phyloP scores from a whole-genome alignment of 2,329 filamentous ascomycete species.

The Aureobasidium sp. region DNA sequence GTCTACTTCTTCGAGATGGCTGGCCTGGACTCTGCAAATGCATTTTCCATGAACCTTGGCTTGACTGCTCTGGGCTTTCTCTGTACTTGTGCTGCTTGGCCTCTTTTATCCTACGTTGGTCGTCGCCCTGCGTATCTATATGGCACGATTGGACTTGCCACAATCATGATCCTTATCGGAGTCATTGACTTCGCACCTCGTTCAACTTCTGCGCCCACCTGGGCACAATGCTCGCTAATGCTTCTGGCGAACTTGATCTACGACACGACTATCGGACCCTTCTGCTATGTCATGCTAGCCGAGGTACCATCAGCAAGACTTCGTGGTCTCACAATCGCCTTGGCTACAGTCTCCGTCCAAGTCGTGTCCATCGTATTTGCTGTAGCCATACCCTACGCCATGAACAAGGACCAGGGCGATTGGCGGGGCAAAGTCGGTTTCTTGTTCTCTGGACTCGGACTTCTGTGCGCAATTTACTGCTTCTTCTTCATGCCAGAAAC shows the following conservation, averaged over 20 bases:
- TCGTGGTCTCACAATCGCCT: slow-evolving; percentile 14
- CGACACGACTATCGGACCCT: slow-evolving; percentile 16
- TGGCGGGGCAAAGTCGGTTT: slow-evolving; percentile 29
- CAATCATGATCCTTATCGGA: slow-evolving; percentile 31
- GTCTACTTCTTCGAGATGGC: slow-evolving; percentile 43
- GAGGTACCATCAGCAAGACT: slow-evolving; percentile 15
- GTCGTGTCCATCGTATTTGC: slow-evolving; percentile 15
- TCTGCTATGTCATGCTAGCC: slow-evolving; percentile 16
- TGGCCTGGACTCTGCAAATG: slow-evolving; percentile 31
- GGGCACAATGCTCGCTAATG: slow-evolving; percentile 27
- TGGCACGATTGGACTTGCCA: slow-evolving; percentile 18
- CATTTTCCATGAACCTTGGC: slow-evolving; percentile 35
- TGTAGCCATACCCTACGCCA: slow-evolving; percentile 26
- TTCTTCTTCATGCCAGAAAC: slow-evolving; percentile 30
- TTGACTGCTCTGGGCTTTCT: slow-evolving; percentile 32
- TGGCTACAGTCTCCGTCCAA: slow-evolving; percentile 17
- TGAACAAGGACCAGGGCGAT: slow-evolving; percentile 27
- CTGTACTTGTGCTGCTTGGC: slow-evolving; percentile 36
- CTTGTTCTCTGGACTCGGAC: slow-evolving; percentile 26
- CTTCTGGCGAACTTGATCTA: slow-evolving; percentile 11
- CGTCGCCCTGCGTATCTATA: slow-evolving; percentile 33
- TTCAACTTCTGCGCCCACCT: slow-evolving; percentile 30
- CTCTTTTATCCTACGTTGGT: slow-evolving; percentile 31
- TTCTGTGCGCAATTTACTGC: slow-evolving; percentile 25
- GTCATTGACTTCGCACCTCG: slow-evolving; percentile 27